Conservation (phyloP, 495 filamentous ascomycete genomes). For the Aspergillus bridgeri region DNA sequence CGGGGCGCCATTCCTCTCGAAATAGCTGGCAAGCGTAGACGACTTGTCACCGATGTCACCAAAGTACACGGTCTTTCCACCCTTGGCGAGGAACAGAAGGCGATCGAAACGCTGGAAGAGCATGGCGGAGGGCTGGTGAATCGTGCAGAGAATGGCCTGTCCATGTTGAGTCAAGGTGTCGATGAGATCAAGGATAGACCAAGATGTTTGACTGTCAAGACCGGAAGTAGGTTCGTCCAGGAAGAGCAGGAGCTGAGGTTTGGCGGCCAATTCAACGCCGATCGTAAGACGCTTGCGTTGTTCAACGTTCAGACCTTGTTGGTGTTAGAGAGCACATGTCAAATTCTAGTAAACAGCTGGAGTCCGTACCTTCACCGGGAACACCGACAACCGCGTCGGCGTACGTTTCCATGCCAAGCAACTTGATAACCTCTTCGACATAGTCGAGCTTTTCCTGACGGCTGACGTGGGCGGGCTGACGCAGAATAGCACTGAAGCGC, state of each 20-base stretch:
- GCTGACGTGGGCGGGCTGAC: constrained; percentile 70
- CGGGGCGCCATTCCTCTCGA: constrained; percentile 72
- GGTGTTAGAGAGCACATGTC: constrained; percentile 2
- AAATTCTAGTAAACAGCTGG: neutral
- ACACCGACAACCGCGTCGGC: constrained; percentile 44
- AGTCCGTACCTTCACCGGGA: constrained; percentile 41
- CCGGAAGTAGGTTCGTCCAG: constrained; percentile 89
- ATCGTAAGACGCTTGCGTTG: constrained; percentile 87
- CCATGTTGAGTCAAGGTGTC: constrained; percentile 84
- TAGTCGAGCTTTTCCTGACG: constrained; percentile 80
- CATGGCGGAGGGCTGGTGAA: constrained; percentile 93
- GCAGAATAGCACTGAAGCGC: constrained; percentile 77
- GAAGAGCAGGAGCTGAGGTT: constrained; percentile 80
- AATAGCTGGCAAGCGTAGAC: constrained; percentile 68
- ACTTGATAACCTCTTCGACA: constrained; percentile 88
- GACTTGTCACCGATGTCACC: constrained; percentile 84
- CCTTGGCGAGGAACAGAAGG: constrained; percentile 76
- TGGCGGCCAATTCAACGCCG: constrained; percentile 87
- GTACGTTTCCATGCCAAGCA: constrained; percentile 75
- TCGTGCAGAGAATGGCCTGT: constrained; percentile 91
- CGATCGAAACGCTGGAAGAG: constrained; percentile 95
- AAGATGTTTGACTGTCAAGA: constrained; percentile 86
- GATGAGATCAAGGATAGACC: constrained; percentile 81
- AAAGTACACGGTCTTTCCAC: constrained; percentile 86
- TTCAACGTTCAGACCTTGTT: constrained; percentile 84